phyloP scores from a whole-genome alignment of 2,329 filamentous ascomycete species.

The Hortaea sp. region DNA sequence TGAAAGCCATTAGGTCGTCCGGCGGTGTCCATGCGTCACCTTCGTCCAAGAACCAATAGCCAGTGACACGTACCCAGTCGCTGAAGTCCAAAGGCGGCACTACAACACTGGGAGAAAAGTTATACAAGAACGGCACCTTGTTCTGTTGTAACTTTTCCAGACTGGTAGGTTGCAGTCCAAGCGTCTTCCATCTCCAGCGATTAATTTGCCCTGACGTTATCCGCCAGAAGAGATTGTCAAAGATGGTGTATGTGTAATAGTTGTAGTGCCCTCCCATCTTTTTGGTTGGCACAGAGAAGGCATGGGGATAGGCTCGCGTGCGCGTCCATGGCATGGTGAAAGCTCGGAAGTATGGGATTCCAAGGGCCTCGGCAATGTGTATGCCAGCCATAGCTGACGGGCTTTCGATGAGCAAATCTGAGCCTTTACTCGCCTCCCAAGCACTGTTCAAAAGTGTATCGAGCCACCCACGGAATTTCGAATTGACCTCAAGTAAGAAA shows the following conservation, averaged over 20 bases:
- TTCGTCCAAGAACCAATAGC: conserved; percentile 96
- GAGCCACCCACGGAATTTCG: conserved; percentile 88
- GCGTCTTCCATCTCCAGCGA: conserved; percentile 72
- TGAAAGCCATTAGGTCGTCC: conserved; percentile 67
- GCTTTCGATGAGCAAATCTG: conserved; percentile 86
- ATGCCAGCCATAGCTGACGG: conserved; percentile 96
- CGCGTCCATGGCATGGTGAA: conserved; percentile 99
- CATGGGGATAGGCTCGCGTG: conserved; percentile 90
- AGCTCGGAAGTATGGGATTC: conserved; percentile 90
- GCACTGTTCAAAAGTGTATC: conserved; percentile 76
- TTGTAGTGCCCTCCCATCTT: conserved; percentile 96
- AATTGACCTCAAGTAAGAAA: conserved; percentile 78
- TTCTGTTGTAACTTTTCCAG: conserved; percentile 90
- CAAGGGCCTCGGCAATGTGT: conserved; percentile 87
- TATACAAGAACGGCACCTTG: conserved; percentile 97
- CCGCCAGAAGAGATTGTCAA: conserved; percentile 95
- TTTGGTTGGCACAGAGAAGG: conserved; percentile 83
- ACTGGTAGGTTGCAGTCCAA: conserved; percentile 69
- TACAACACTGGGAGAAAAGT: conserved; percentile 92
- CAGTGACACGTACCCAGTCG: conserved; percentile 94
- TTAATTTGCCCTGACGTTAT: conserved; percentile 87
- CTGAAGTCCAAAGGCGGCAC: conserved; percentile 88
- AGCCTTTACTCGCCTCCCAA: conserved; percentile 73
- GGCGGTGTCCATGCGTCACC: conserved; percentile 61
- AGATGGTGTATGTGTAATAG: conserved; percentile 88